Percentiles rank a stretch among this genome's conserved stretches.
These are phyloP conservation scores for Collariella sp. DNA, from an alignment of 495 filamentous ascomycete species.

Conservation along the genomic window DNA sequence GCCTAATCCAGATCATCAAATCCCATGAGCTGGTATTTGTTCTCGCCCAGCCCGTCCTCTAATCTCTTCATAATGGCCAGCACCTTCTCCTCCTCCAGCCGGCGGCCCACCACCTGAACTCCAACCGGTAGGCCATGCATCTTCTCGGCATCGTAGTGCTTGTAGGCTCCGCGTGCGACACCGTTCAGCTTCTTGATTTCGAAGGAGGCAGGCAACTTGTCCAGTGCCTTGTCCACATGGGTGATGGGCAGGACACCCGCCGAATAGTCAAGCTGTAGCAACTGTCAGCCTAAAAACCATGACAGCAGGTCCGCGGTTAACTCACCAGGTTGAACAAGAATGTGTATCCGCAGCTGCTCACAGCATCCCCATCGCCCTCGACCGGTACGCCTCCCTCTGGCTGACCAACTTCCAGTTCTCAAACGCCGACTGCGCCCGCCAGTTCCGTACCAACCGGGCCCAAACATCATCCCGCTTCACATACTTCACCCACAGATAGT, in stretches of 20 bases:
- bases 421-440: slow-evolving; percentile 58
- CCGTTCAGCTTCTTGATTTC: slow-evolving; percentile 59
- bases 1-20: slow-evolving; percentile 18
- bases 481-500: slow-evolving; percentile 83
- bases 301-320: not conserved
- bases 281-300: not conserved
- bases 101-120: slow-evolving; percentile 75
- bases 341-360: slow-evolving; percentile 87
- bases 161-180: slow-evolving; percentile 76
- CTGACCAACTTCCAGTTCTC: slow-evolving; percentile 78
- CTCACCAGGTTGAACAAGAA: slow-evolving; percentile 85
- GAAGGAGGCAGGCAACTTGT: slow-evolving; percentile 54
- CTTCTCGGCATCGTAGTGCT: slow-evolving; percentile 69
- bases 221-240: slow-evolving; percentile 62
- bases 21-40: slow-evolving; percentile 59
- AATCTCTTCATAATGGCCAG: slow-evolving; percentile 73
- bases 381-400: slow-evolving; percentile 67
- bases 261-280: slow-evolving; percentile 66
- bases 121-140: slow-evolving; percentile 88
- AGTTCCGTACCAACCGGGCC: slow-evolving; percentile 66
- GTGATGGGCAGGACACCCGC: slow-evolving; percentile 80
- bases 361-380: slow-evolving; percentile 72
- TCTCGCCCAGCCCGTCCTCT: slow-evolving; percentile 60
- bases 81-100: slow-evolving; percentile 89
- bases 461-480: slow-evolving; percentile 65